These are phyloP conservation scores for Allomyces arbusculus DNA, from an alignment of 192 early-diverging fungal genomes.

Conservation along the genomic window DNA sequence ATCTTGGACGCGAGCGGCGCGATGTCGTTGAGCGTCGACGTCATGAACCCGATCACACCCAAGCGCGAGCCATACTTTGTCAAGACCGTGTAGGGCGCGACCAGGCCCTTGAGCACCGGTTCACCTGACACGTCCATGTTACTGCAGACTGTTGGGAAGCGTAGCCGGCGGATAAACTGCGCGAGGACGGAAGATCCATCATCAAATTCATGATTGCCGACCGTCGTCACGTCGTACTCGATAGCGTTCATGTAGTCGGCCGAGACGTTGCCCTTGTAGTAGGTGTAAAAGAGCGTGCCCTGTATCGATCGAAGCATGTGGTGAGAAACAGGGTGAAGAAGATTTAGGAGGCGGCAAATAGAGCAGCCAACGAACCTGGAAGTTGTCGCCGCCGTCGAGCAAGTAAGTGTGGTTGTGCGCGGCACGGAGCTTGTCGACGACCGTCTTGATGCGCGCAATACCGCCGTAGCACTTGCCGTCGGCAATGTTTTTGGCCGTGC, in stretches of 20 bases:
- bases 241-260: slow-evolving; percentile 42
- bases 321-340: neutral
- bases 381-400: slow-evolving; percentile 56
- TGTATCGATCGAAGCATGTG: slow-evolving; percentile 8
- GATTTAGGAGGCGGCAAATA: neutral
- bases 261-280: slow-evolving; percentile 36
- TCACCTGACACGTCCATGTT: slow-evolving; percentile 36
- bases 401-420: slow-evolving; percentile 29
- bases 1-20: slow-evolving; percentile 24
- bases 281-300: slow-evolving; percentile 42
- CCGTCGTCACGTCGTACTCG: slow-evolving; percentile 30
- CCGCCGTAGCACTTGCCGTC: slow-evolving; percentile 30
- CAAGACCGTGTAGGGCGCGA: slow-evolving; percentile 49
- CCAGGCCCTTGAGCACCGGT: slow-evolving; percentile 18
- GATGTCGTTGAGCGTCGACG: slow-evolving; percentile 31
- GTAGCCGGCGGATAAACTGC: slow-evolving; percentile 28
- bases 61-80: slow-evolving; percentile 29
- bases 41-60: slow-evolving; percentile 46
- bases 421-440: slow-evolving; percentile 28
- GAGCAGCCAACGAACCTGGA: slow-evolving; percentile 7
- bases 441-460: slow-evolving; percentile 35
- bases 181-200: slow-evolving; percentile 31
- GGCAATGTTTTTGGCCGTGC: slow-evolving; percentile 16
- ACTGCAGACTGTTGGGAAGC: slow-evolving; percentile 40
- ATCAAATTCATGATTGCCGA: slow-evolving; percentile 65